Evolutionary conservation across 2,329 filamentous ascomycete genomes (phyloP), one percentile per base, ranked within the genome.

Genomic region (Penicillium brasilianum): DNA sequence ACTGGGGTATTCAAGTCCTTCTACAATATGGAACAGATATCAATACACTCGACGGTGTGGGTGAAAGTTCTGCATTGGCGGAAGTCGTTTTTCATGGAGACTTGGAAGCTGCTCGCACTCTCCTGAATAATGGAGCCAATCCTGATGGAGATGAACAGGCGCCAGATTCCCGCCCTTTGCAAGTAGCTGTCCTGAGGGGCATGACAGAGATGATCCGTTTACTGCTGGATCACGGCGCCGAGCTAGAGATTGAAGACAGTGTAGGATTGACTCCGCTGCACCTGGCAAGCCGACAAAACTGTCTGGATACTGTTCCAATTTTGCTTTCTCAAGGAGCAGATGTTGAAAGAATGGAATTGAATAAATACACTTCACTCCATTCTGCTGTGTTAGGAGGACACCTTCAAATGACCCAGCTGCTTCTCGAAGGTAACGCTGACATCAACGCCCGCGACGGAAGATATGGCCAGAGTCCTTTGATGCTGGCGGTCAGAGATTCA

Each of bases 81-180:
- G 50, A 66, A n/a, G 18, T 20, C 4, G 41, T 66, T 10, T 36
- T 13, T 2, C 18, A 11, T 0, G 41, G 18, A 1, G 53, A 70
- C 41, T 16, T 59, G 5, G 46, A 57, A 7, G 67, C 64, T 2
- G 25, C 57, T 13, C 25, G 49, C 10, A 57, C 9, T 8, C 41
- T 72, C 4, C 64, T 72, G 2, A 43, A 54, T 4, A 59, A 67
- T 49, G 68, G 66, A 1, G 71, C 71, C 2, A 48, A 69, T 56
- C 55, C 62, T 0, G 60, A 71, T 13, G 60, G 62, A 6, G 54
- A 39, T 7, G 57, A 58, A 1, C 32, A 52, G 50, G 18, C 2
- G n/a, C 46, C 8, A 1, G 13, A 39, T 54, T n/a, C 2, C n/a
- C 60, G 30, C 2, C 63, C 69, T 0, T 51, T 73, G 9, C 30